phyloP scores from a whole-genome alignment of 139 green algal genomes.

The Coelastrella sp. region DNA sequence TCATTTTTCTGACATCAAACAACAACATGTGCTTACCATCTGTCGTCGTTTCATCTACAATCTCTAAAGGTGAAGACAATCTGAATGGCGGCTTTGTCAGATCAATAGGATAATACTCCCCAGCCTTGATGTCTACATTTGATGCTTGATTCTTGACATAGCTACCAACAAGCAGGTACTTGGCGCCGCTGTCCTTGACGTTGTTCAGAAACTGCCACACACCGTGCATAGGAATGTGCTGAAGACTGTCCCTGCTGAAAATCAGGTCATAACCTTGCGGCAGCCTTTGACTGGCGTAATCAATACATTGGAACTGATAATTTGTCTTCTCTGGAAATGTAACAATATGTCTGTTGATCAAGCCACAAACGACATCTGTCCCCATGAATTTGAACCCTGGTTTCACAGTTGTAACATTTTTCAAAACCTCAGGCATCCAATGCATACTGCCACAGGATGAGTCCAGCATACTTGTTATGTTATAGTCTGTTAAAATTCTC shows the following conservation, averaged over 20 bases:
- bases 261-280: constrained; percentile 47
- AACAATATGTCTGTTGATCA: constrained; percentile 24
- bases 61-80: neutral
- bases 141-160: constrained; percentile 1
- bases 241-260: constrained; percentile 42
- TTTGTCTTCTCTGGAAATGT: neutral
- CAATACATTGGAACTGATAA: constrained; percentile 36
- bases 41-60: constrained; percentile 34
- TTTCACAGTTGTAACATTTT: neutral
- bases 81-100: constrained; percentile 39
- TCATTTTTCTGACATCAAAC: constrained; percentile 24
- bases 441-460: constrained; percentile 45
- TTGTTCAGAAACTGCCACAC: constrained; percentile 41
- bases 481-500: neutral
- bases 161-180: constrained; percentile 51
- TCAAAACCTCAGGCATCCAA: constrained; percentile 44
- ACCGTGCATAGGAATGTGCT: constrained; percentile 41
- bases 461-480: constrained; percentile 45
- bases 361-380: constrained; percentile 35
- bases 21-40: constrained; percentile 47
- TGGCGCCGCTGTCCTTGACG: constrained; percentile 27
- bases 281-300: constrained; percentile 43
- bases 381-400: constrained; percentile 38
- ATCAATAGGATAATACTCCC: constrained; percentile 28
- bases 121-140: constrained; percentile 11